Conservation (phyloP, 1,284 basidiomycete species). For the Boletus smithii region DNA sequence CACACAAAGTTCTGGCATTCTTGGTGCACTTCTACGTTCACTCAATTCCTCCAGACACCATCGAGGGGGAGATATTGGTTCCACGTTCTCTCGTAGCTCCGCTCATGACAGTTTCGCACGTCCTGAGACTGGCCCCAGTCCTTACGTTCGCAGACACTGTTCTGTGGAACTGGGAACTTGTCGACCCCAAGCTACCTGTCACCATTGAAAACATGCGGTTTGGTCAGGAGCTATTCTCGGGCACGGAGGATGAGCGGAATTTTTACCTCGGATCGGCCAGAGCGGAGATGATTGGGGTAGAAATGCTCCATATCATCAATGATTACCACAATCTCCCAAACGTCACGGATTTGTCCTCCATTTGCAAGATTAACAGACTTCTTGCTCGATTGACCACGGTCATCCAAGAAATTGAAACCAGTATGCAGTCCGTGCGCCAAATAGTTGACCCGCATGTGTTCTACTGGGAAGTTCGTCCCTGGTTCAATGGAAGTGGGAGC, state of each 20-base stretch:
- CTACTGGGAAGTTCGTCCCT: constrained; percentile 89
- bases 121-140: constrained; percentile 85
- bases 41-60: constrained; percentile 53
- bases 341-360: constrained; percentile 64
- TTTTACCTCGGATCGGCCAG: constrained; percentile 87
- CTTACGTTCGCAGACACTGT: constrained; percentile 96
- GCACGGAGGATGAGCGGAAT: constrained; percentile 77
- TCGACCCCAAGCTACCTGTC: constrained; percentile 51
- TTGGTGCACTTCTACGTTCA: constrained; percentile 90
- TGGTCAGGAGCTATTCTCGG: constrained; percentile 72
- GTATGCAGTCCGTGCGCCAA: constrained; percentile 69
- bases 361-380: constrained; percentile 71
- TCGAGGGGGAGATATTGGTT: constrained; percentile 48
- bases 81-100: constrained; percentile 82
- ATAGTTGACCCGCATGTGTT: constrained; percentile 85
- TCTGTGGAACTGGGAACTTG: constrained; percentile 86
- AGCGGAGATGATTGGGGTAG: constrained; percentile 84
- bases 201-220: constrained; percentile 65
- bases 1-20: constrained; percentile 87
- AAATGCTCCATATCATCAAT: constrained; percentile 86
- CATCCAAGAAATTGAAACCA: constrained; percentile 70
- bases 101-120: constrained; percentile 69
- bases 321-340: constrained; percentile 73
- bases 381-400: constrained; percentile 67
- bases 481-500: constrained; percentile 83